phyloP scores from a whole-genome alignment of 345 rosid species.

The Luvunga scandens region DNA sequence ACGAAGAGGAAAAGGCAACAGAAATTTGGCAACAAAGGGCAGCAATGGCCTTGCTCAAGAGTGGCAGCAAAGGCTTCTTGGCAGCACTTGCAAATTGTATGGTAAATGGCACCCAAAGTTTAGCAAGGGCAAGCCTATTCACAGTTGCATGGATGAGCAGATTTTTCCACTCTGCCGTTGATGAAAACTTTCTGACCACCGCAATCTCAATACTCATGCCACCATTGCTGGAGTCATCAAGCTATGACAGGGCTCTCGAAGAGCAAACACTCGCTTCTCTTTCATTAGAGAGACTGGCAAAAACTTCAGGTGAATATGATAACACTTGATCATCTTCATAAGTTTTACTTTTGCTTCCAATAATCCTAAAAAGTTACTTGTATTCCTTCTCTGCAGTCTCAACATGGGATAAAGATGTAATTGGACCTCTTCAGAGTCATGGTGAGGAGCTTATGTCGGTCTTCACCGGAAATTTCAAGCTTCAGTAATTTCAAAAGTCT shows the following conservation, averaged over 20 bases:
- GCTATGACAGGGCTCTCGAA: conserved; percentile 18
- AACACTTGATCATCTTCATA: too few species aligned
- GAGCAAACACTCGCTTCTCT: conserved; percentile 30
- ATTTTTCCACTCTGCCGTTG: conserved; percentile 21
- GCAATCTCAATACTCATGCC: conserved; percentile 28
- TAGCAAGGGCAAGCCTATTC: conserved; percentile 46
- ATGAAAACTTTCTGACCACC: conserved; percentile 14
- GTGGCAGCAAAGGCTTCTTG: conserved; percentile 35
- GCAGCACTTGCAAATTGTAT: conserved; percentile 47
- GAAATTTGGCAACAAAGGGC: conserved; percentile 47
- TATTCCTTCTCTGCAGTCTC: conserved; percentile 12
- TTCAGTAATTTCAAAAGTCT: neutral
- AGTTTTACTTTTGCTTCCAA: too few species aligned
- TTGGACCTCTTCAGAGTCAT: conserved; percentile 30
- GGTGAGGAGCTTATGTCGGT: conserved; percentile 6
- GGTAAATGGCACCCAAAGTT: conserved; percentile 42
- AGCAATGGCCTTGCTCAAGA: conserved; percentile 39
- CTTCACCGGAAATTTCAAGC: neutral
- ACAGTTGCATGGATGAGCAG: conserved; percentile 53
- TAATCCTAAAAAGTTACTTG: too few species aligned
- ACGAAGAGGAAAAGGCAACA: conserved; percentile 41
- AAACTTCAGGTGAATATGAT: conserved; percentile 33
- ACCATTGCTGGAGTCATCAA: conserved; percentile 23
- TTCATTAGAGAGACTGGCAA: conserved; percentile 24
- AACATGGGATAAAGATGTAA: conserved; percentile 27